Conservation (phyloP, 1,284 basidiomycete species). For the Tilletia horrida region DNA sequence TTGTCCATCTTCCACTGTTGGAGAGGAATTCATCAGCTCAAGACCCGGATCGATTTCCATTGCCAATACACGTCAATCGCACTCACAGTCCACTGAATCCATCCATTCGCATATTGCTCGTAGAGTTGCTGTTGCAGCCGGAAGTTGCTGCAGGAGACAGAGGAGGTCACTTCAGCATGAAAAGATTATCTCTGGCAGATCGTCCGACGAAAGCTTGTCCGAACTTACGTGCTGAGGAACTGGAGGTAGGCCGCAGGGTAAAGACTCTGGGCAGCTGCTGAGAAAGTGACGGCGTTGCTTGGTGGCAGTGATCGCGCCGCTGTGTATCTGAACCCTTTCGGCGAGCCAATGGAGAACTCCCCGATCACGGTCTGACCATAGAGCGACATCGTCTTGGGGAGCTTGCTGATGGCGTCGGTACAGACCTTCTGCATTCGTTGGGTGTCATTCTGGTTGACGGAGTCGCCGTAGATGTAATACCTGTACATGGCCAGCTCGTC, state of each 20-base stretch:
- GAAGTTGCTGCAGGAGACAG: background rate
- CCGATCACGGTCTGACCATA: conserved; percentile 43
- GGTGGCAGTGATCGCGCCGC: background rate
- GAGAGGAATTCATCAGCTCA: too few relatives aligned
- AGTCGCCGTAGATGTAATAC: conserved; percentile 3
- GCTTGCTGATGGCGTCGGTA: background rate
- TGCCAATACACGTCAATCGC: too few relatives aligned
- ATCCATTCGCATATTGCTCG: conserved; percentile 1
- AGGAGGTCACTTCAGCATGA: background rate
- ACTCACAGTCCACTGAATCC: conserved; percentile 12
- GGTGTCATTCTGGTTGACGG: background rate
- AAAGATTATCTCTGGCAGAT: background rate
- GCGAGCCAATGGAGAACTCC: conserved; percentile 36
- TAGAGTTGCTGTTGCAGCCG: conserved; percentile 16
- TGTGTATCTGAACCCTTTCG: conserved; percentile 29
- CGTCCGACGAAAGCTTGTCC: background rate
- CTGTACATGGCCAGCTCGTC: background rate
- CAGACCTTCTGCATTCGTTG: conserved; percentile 7
- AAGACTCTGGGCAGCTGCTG: background rate
- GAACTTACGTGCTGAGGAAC: conserved; percentile 14
- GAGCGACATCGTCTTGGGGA: conserved; percentile 24
- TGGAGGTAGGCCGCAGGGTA: conserved; percentile 5
- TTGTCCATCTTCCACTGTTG: conserved; percentile 14
- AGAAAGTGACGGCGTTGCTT: background rate
- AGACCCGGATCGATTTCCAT: too few relatives aligned